Evolutionary conservation across 768 basidiomycete species (phyloP).

Genomic region (Pleurotus ostreatus): DNA sequence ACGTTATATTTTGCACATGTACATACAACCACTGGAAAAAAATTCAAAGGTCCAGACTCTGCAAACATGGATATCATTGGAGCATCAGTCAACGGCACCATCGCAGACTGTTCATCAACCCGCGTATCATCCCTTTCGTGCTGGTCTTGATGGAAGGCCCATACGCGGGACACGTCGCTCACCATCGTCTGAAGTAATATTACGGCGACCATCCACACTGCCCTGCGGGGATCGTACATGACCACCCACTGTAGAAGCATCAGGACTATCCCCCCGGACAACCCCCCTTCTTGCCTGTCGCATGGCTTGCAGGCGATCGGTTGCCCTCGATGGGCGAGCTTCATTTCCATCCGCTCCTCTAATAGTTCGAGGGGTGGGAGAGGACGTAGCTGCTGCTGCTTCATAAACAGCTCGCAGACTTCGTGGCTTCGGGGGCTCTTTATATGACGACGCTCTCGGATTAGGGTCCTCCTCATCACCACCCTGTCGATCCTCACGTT

Average conservation of each 20-base stretch:
- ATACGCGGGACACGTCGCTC: constrained; percentile 19
- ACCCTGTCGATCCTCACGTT: constrained; percentile 9
- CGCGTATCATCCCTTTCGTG: not conserved
- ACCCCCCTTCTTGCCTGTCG: constrained; percentile 43
- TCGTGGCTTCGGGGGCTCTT: constrained; percentile 18
- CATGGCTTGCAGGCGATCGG: constrained; percentile 45
- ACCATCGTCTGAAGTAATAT: not conserved
- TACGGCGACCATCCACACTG: constrained; percentile 1
- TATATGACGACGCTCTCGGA: constrained; percentile 6
- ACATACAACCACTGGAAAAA: no score
- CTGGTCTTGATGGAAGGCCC: constrained; percentile 31
- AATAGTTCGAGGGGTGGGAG: not conserved
- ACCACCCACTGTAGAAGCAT: not conserved
- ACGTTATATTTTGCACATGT: no score
- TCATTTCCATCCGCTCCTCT: constrained; percentile 10
- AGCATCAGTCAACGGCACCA: not conserved
- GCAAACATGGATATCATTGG: not conserved
- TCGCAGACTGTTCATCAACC: no score
- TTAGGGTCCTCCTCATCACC: constrained; percentile 13
- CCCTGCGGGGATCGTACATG: not conserved
- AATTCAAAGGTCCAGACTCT: no score
- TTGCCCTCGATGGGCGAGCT: constrained; percentile 29
- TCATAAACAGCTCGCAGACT: constrained; percentile 36
- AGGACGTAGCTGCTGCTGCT: constrained; percentile 18
- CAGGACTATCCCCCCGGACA: constrained; percentile 5